These are phyloP conservation scores for Colletotrichum musae DNA, from an alignment of 2,329 filamentous ascomycete species.

Conservation along the genomic window DNA sequence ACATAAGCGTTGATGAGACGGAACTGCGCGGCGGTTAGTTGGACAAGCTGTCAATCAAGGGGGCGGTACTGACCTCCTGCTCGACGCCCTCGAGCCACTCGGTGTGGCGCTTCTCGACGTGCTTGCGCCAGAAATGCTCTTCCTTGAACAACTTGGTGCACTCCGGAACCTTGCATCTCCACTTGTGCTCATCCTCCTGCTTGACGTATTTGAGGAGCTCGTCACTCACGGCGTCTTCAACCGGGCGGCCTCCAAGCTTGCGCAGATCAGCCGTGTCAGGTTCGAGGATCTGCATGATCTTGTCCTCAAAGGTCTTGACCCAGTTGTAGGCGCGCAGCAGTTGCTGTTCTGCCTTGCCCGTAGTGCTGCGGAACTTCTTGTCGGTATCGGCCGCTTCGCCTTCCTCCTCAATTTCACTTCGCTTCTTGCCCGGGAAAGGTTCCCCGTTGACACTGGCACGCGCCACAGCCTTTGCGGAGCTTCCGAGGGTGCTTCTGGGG, in stretches of 20 bases:
- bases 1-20: slow-evolving; percentile 95
- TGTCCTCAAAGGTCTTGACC: slow-evolving; percentile 99
- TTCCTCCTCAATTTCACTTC: slow-evolving; percentile 74
- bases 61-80: slow-evolving; percentile 79
- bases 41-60: slow-evolving; percentile 28
- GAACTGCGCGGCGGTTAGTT: slow-evolving; percentile 71
- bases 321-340: slow-evolving; percentile 96
- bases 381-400: slow-evolving; percentile 77
- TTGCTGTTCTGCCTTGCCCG: slow-evolving; percentile 88
- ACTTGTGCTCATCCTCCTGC: slow-evolving; percentile 98
- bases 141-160: slow-evolving; percentile 98
- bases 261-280: slow-evolving; percentile 88
- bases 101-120: slow-evolving; percentile 93
- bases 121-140: slow-evolving; percentile 97
- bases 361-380: slow-evolving; percentile 79
- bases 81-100: slow-evolving; percentile 88
- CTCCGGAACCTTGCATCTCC: slow-evolving; percentile 94
- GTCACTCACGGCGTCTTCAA: slow-evolving; percentile 89
- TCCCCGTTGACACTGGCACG: slow-evolving; percentile 86
- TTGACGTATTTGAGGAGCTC: slow-evolving; percentile 92
- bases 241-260: slow-evolving; percentile 90
- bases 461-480: slow-evolving; percentile 85
- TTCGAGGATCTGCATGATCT: slow-evolving; percentile 92
- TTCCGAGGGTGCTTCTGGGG: slow-evolving; percentile 83
- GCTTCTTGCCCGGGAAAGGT: slow-evolving; percentile 87